Base-by-base conservation (phyloP, 805 yeast genomes). In the Nakazawaea peltata region DNA sequence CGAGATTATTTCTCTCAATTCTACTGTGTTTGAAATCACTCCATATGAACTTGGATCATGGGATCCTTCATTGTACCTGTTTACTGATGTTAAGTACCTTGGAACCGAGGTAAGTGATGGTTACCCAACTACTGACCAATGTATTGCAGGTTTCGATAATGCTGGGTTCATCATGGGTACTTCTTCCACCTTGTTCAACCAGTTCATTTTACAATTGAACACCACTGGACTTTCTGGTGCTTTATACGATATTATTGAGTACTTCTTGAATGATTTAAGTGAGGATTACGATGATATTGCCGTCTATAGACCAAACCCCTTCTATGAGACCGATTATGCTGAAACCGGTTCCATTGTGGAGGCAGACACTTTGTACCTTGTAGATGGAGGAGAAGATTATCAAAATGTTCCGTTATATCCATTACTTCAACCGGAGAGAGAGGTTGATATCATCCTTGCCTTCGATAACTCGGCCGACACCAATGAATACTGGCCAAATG, bases 1-100 rank as follows among this genome's bases (percentile, higher is more conserved):
- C 3, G 33, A 42, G 4, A 65, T 81, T 32, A 59, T 81, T 33
- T 66, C 70, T 41, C 51, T 57, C 22, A 86, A 84, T 61, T 77
- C 94, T 7, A 83, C 95, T 1, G 69, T 67, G 34, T 73, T 77
- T 43, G 74, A 77, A 44, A 55, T 74, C 44, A 69, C 67, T 33
- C 88, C 94, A 11, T 78, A 62, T 47, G 83, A 80, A 51, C 57
- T 86, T 49, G 96, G 96, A 11, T 77, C 94, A 4, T 86, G 94
- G 94, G 96, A 87, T 51, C 81, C 85, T 11, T 63, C 80, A 1
- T 57, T 83, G 36, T 63, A 69, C 37, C 60, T 80, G 3, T 86
- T 87, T 55, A 65, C 77, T 10, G 78, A 81, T 41, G 57, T 74
- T 30, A 69, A 75, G 54, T 85, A 81, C 51, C 54, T 83, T 32